A percentile compares a stretch with the other conserved stretches of the same genome.
Evolutionary conservation across 1,284 basidiomycete genomes (phyloP).

Genomic region (Cutaneotrichosporon sp.): DNA sequence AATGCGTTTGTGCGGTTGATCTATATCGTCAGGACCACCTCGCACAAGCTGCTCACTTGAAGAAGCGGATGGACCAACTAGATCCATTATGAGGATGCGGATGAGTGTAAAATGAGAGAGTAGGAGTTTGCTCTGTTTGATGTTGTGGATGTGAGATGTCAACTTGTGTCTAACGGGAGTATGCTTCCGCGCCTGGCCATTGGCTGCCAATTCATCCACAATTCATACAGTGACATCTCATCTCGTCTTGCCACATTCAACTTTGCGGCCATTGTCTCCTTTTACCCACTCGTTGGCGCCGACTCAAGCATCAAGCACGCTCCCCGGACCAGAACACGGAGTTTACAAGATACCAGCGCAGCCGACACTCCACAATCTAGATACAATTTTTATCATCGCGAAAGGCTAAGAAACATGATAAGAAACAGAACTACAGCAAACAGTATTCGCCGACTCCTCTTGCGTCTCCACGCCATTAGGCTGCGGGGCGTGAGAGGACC

Average conservation of each 20-base stretch:
- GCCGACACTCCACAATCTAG: background rate
- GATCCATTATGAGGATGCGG: background rate
- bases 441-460: background rate
- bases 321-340: too few species aligned
- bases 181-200: background rate
- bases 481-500: slow-evolving; percentile 1
- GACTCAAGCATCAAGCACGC: too few species aligned
- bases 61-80: background rate
- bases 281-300: too few species aligned
- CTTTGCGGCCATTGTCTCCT: background rate
- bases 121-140: background rate
- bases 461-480: background rate
- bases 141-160: background rate
- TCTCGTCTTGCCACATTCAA: too few species aligned
- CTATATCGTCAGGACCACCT: background rate
- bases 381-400: slow-evolving; percentile 7
- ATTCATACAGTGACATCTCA: too few species aligned
- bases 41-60: background rate
- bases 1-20: background rate
- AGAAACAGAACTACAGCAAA: slow-evolving; percentile 7
- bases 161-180: background rate
- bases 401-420: slow-evolving; percentile 4
- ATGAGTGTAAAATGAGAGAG: background rate
- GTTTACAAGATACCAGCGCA: background rate
- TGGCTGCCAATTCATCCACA: background rate